Conservation (phyloP, 176 grass and related monocot species). For the Triticum monococcum region DNA sequence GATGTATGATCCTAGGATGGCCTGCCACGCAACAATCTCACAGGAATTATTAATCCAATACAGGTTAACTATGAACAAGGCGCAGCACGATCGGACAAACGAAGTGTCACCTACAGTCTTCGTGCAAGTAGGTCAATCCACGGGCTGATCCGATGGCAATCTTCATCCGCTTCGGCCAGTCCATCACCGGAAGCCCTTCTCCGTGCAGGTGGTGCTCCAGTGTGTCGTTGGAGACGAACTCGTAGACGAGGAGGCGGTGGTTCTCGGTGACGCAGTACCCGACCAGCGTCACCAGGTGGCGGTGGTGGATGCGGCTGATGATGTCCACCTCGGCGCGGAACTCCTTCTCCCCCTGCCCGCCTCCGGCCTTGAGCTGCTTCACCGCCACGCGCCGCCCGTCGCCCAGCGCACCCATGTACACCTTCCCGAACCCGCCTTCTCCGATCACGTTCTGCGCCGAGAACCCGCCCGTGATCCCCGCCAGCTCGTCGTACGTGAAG, state of each 20-base stretch:
- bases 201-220: slow-evolving; percentile 74
- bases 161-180: slow-evolving; percentile 80
- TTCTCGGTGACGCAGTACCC: slow-evolving; percentile 68
- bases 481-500: slow-evolving; percentile 67
- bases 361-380: slow-evolving; percentile 72
- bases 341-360: slow-evolving; percentile 69
- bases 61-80: not conserved
- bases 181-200: slow-evolving; percentile 51
- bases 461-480: slow-evolving; percentile 50
- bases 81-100: not conserved
- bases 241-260: slow-evolving; percentile 76
- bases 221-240: slow-evolving; percentile 73
- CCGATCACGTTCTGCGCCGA: slow-evolving; percentile 47
- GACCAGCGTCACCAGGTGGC: slow-evolving; percentile 72
- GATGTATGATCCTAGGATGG: slow-evolving; percentile 92
- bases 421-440: slow-evolving; percentile 69
- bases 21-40: slow-evolving; percentile 25
- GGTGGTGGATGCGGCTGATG: slow-evolving; percentile 92
- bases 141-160: slow-evolving; percentile 81
- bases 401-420: slow-evolving; percentile 49
- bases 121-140: slow-evolving; percentile 82
- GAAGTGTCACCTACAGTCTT: slow-evolving; percentile 69
- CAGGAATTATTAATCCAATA: no score
- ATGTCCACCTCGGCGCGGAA: slow-evolving; percentile 78
- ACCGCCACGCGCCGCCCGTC: slow-evolving; percentile 76